Evolutionary conservation across 139 green algal species (phyloP), one percentile per base, ranked within the genome.

Genomic region (Mychonastes homosphaera): DNA sequence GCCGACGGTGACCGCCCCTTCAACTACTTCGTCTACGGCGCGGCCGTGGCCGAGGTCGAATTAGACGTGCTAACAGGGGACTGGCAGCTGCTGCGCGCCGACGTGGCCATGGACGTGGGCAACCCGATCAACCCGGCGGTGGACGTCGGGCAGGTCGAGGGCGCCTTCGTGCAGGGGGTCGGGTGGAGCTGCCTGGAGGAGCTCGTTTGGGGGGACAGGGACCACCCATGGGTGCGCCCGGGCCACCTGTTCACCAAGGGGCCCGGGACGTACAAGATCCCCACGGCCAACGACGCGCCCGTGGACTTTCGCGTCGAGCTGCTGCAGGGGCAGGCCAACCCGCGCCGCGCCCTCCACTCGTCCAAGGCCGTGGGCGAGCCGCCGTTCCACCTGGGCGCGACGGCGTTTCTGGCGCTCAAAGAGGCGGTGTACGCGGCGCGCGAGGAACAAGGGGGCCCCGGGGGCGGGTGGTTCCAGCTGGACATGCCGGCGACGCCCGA

Each of bases 321-420:
- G 59, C 79, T 96, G 51, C 58, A 77, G 44, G 73, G 92, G 52
- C 72, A 81, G 0, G 77, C 82, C 58, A 95, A 94, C 73, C 63
- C 71, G 24, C n/a, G n/a, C n/a, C 68, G 79, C 27, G 89, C 88
- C 6, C 73, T 95, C 29, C 79, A 93, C 62, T 89, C 79, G 12
- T 91, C 78, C 59, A 98, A 98, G 73, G 91, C 90, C 18, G 84
- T 97, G 4, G 91, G 91, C 1, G 91, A 98, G 76, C 91, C 91
- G 13, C 91, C 91, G 6, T 88, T 98, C 68, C 87, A 91, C 66
- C 74, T 98, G 54, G 85, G 80, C 1, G 75, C 79, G 10, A 86
- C 75, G 3, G 88, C 88, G 29, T 93, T 91, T 53, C 96, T 90
- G 45, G 90, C 91, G 0, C 74, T 97, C 27, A 94, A 95, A 69